Percentiles rank a stretch among this genome's conserved stretches.
Evolutionary conservation across 208 protist species (phyloP).

Genomic region (Vickermania spadyakhi): DNA sequence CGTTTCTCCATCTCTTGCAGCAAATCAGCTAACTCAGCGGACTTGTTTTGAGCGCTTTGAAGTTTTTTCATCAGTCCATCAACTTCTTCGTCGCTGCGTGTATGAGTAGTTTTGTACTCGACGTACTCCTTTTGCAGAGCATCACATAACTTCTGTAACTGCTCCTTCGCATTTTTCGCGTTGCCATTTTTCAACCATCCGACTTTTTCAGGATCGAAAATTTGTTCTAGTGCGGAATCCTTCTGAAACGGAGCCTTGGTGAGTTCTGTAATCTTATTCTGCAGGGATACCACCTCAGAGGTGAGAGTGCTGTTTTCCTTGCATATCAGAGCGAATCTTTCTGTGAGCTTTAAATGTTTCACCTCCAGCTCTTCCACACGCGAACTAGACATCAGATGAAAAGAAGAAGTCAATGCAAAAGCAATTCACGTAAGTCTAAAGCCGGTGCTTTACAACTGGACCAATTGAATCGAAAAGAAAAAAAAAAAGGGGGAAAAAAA

Average conservation of each 20-base stretch:
- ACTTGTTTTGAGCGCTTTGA: slow-evolving; percentile 46
- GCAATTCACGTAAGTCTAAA: no score
- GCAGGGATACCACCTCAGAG: slow-evolving; percentile 13
- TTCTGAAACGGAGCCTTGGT: slow-evolving; percentile 20
- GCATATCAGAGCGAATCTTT: slow-evolving; percentile 57
- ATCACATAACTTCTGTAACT: slow-evolving; percentile 52
- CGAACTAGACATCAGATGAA: slow-evolving; percentile 26
- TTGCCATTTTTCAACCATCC: slow-evolving; percentile 71
- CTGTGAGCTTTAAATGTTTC: slow-evolving; percentile 47
- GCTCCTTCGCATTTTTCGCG: slow-evolving; percentile 46
- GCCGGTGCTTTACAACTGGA: no score
- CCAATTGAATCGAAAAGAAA: no score
- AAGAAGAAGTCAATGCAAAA: no score
- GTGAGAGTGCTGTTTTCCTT: slow-evolving; percentile 72
- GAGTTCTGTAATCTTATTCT: slow-evolving; percentile 36
- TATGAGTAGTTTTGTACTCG: slow-evolving; percentile 57
- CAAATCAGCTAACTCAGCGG: slow-evolving; percentile 37
- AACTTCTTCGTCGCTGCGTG: slow-evolving; percentile 77
- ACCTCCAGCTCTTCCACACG: slow-evolving; percentile 54
- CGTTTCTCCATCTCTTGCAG: slow-evolving; percentile 57
- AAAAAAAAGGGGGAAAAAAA: no score
- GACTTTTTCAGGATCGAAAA: slow-evolving; percentile 73
- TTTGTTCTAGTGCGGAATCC: slow-evolving; percentile 46
- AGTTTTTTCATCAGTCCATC: slow-evolving; percentile 52
- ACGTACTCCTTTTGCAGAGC: slow-evolving; percentile 66